A percentile compares a stretch with the other conserved stretches of the same genome.
phyloP scores from a whole-genome alignment of 495 filamentous ascomycete species.

The Talaromyces adpressus region DNA sequence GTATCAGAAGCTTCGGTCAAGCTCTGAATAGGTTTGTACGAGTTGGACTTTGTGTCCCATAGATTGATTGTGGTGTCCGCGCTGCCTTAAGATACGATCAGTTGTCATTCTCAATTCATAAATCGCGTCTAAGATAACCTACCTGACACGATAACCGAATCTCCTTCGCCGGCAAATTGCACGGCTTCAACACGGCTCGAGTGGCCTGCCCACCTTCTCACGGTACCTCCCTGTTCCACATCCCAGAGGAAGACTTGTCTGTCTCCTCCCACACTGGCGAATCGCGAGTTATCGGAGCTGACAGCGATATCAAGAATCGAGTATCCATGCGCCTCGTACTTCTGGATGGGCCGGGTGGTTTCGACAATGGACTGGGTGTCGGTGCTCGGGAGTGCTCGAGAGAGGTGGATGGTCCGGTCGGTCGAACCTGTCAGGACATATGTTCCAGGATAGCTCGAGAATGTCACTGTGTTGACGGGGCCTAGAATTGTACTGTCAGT shows the following conservation, averaged over 20 bases:
- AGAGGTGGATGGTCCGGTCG: constrained; percentile 79
- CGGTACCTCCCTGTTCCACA: constrained; percentile 67
- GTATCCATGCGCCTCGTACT: constrained; percentile 85
- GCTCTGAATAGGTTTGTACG: constrained; percentile 66
- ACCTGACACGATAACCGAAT: constrained; percentile 60
- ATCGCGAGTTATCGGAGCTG: constrained; percentile 67
- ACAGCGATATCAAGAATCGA: constrained; percentile 77
- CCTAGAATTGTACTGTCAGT: constrained; percentile 15
- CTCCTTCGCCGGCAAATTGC: constrained; percentile 65
- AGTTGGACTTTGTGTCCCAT: constrained; percentile 68
- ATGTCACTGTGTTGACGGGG: constrained; percentile 35
- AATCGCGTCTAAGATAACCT: constrained; percentile 2
- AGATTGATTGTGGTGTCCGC: constrained; percentile 77
- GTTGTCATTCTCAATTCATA: background rate
- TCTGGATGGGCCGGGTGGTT: constrained; percentile 61
- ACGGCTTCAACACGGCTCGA: constrained; percentile 67
- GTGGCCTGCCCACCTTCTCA: constrained; percentile 70
- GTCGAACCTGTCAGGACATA: constrained; percentile 76
- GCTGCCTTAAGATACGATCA: constrained; percentile 43
- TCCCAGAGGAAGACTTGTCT: constrained; percentile 90
- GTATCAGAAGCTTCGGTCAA: constrained; percentile 74
- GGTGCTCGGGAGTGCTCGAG: constrained; percentile 50
- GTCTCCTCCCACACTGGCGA: constrained; percentile 81
- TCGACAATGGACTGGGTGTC: constrained; percentile 28
- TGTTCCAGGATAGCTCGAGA: constrained; percentile 29